phyloP scores from a whole-genome alignment of 108 stramenopile species.

The Schizochytrium sp. region DNA sequence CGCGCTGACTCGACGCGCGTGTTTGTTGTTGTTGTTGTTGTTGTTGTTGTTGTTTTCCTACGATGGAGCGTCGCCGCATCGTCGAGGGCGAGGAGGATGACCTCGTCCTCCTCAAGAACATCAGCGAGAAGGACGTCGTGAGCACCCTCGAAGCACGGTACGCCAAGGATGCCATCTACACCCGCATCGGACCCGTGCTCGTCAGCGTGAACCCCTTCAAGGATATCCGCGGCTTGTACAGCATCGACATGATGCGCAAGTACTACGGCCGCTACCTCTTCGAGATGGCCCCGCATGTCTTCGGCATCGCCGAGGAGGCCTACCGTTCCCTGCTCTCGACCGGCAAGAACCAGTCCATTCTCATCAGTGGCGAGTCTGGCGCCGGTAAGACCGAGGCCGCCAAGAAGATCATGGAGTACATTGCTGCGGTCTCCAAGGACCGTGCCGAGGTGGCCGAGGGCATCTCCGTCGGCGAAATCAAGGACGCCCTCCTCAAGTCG shows the following conservation, averaged over 20 bases:
- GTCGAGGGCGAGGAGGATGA: not conserved
- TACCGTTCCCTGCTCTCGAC: not conserved
- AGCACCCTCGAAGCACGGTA: not conserved
- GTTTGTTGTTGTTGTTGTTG: too few relatives aligned
- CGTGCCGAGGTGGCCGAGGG: not conserved
- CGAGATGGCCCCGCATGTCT: conserved; percentile 28
- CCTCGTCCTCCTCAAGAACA: conserved; percentile 22
- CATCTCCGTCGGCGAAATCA: conserved; percentile 9
- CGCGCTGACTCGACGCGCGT: too few relatives aligned
- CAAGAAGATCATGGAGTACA: conserved; percentile 73
- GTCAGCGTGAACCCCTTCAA: conserved; percentile 19
- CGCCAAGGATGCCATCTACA: conserved; percentile 10
- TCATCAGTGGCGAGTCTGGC: conserved; percentile 47
- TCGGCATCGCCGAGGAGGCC: conserved; percentile 30
- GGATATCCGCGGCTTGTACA: conserved; percentile 34
- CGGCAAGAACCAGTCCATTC: conserved; percentile 24
- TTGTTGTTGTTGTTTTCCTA: not conserved
- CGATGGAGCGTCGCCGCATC: not conserved
- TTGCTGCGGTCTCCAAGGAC: conserved; percentile 22
- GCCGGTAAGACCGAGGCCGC: conserved; percentile 54
- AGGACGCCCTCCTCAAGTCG: conserved; percentile 26
- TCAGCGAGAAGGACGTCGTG: not conserved
- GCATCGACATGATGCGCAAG: not conserved
- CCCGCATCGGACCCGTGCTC: conserved; percentile 4
- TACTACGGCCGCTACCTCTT: conserved; percentile 32